phyloP scores from a whole-genome alignment of 805 yeast species.

The Lipomyces sp. region DNA sequence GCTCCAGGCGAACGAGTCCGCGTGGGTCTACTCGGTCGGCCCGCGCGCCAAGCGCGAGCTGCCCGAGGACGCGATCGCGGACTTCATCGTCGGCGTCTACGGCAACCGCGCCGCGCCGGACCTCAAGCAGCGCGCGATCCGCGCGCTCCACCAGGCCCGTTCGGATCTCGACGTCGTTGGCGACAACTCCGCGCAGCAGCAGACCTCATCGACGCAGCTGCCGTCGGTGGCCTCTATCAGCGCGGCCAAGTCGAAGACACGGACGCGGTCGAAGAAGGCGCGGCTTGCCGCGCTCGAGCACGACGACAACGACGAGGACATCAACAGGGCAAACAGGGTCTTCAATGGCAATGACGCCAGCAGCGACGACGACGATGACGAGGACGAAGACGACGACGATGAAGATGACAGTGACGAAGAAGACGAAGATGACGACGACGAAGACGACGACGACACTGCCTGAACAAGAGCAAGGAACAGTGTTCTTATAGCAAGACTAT shows the following conservation, averaged over 20 bases:
- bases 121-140: constrained; percentile 6
- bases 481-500: no score
- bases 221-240: constrained; percentile 8
- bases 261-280: constrained; percentile 2
- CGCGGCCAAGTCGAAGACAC: neutral
- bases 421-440: constrained; percentile 8
- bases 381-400: constrained; percentile 7
- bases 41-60: constrained; percentile 24
- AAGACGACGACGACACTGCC: neutral
- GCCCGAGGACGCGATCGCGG: constrained; percentile 12
- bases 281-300: constrained; percentile 14
- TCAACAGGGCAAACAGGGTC: neutral
- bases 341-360: neutral
- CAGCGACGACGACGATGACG: neutral
- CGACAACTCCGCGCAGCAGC: neutral
- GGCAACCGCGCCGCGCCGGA: constrained; percentile 14
- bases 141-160: constrained; percentile 14
- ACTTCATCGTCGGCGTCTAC: constrained; percentile 14
- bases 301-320: constrained; percentile 19
- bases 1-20: constrained; percentile 1
- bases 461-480: no score
- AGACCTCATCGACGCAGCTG: neutral
- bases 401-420: neutral
- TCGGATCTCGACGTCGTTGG: neutral
- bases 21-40: constrained; percentile 20